Percentiles rank a stretch among this genome's conserved stretches.
These are phyloP conservation scores for Arctostaphylos glauca DNA, from an alignment of 148 eudicot species.

Conservation along the genomic window DNA sequence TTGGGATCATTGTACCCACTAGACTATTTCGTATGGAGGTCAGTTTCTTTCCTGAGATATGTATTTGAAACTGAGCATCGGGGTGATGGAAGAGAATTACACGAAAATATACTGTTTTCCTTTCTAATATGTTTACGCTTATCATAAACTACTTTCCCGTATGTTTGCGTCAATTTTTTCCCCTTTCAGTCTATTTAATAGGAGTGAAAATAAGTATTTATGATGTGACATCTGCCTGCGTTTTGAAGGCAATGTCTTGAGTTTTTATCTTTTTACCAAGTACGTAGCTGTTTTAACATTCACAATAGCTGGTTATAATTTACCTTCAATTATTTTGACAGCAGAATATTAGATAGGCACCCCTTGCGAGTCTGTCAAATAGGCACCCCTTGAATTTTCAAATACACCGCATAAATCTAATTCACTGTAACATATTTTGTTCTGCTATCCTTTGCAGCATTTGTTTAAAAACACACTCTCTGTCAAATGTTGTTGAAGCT, in stretches of 20 bases:
- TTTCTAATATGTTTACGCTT: background rate
- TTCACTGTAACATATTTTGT: background rate
- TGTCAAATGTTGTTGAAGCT: background rate
- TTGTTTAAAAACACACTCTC: background rate
- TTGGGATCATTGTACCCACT: slow-evolving; percentile 79
- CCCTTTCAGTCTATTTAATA: background rate
- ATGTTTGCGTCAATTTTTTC: background rate
- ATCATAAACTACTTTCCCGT: background rate
- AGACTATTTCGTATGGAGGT: slow-evolving; percentile 93
- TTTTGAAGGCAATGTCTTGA: background rate
- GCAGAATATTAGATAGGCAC: background rate
- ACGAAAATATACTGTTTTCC: background rate
- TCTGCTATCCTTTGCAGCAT: background rate
- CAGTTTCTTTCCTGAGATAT: slow-evolving; percentile 25
- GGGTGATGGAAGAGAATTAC: background rate
- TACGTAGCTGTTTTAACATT: background rate
- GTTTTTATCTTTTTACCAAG: background rate
- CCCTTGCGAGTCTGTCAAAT: background rate
- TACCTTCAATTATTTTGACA: background rate
- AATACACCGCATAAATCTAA: background rate
- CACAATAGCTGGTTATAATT: background rate
- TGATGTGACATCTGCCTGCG: background rate
- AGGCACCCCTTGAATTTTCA: background rate
- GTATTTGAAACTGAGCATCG: slow-evolving; percentile 1
- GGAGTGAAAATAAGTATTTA: background rate